phyloP scores from a whole-genome alignment of 129 eudicot species.

The Arctium minus region DNA sequence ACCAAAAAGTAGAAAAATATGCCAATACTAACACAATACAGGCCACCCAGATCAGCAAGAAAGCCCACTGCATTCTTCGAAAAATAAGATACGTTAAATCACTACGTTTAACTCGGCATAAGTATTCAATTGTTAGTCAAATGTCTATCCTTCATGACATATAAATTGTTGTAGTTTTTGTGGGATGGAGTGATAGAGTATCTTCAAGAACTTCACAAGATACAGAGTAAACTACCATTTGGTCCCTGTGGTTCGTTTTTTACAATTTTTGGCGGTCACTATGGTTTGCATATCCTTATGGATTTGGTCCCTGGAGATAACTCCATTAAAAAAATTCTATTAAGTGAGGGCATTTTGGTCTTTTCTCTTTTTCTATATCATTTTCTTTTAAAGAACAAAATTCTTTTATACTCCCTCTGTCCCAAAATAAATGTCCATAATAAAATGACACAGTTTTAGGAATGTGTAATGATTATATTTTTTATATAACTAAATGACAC shows the following conservation, averaged over 20 bases:
- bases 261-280: neutral
- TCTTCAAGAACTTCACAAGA: neutral
- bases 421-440: no score
- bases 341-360: neutral
- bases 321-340: neutral
- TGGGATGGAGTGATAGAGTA: neutral
- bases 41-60: constrained; percentile 96
- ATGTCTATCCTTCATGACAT: neutral
- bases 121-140: neutral
- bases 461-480: no score
- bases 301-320: neutral
- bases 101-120: neutral
- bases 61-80: constrained; percentile 80
- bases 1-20: constrained; percentile 81
- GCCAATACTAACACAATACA: constrained; percentile 78
- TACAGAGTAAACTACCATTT: neutral
- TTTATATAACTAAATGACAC: no score
- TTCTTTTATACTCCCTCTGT: no score
- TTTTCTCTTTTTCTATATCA: neutral
- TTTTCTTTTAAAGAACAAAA: neutral
- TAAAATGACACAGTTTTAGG: no score
- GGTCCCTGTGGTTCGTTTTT: neutral
- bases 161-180: neutral
- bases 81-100: constrained; percentile 32
- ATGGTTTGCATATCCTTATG: neutral